These are phyloP conservation scores for Populus ilicifolia DNA, from an alignment of 345 rosid genomes.

Conservation along the genomic window DNA sequence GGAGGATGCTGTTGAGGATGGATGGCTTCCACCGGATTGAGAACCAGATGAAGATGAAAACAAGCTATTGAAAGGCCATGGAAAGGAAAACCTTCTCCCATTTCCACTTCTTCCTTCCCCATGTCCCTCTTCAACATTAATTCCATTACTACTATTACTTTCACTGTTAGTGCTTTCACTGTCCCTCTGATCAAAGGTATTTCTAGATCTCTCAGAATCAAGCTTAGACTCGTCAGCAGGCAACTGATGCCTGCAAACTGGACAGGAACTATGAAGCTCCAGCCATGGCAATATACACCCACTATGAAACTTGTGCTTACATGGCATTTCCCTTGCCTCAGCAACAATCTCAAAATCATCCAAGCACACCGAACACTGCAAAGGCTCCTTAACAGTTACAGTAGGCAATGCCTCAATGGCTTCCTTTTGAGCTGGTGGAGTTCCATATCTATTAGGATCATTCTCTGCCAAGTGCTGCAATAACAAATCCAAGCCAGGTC, in stretches of 20 bases:
- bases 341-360: slow-evolving; percentile 68
- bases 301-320: slow-evolving; percentile 77
- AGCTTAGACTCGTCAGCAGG: slow-evolving; percentile 68
- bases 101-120: slow-evolving; percentile 48
- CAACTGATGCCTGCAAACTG: slow-evolving; percentile 74
- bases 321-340: slow-evolving; percentile 81
- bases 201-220: slow-evolving; percentile 40
- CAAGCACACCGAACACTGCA: slow-evolving; percentile 79
- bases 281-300: slow-evolving; percentile 82
- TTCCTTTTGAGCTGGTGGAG: slow-evolving; percentile 77
- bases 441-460: slow-evolving; percentile 69
- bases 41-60: slow-evolving; percentile 57
- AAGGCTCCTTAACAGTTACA: slow-evolving; percentile 43
- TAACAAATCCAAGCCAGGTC: slow-evolving; percentile 73
- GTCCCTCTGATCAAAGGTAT: slow-evolving; percentile 24
- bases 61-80: slow-evolving; percentile 80
- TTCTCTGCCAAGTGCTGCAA: slow-evolving; percentile 79
- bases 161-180: slow-evolving; percentile 13
- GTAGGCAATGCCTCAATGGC: slow-evolving; percentile 57
- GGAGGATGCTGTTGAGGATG: slow-evolving; percentile 26
- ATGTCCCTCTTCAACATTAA: slow-evolving; percentile 40
- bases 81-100: slow-evolving; percentile 65
- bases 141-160: neutral
- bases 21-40: slow-evolving; percentile 42
- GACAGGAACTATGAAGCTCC: slow-evolving; percentile 91